Evolutionary conservation across 768 basidiomycete genomes (phyloP).

Genomic region (Xerocomellus chrysenteron): DNA sequence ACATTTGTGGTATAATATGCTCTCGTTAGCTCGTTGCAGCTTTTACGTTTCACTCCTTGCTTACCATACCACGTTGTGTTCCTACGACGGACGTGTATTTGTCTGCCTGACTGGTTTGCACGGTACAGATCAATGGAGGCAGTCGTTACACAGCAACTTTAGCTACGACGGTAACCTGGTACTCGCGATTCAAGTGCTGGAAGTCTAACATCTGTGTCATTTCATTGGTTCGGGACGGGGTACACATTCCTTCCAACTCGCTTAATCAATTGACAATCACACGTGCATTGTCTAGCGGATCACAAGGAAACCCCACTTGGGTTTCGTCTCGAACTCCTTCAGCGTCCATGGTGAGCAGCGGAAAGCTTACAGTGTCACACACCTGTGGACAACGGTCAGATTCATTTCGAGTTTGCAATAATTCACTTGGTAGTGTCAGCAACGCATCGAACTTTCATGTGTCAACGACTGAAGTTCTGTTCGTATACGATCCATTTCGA

Average conservation of each 20-base stretch:
- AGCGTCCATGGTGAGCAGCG: no score
- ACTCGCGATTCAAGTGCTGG: not conserved
- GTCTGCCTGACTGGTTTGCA: conserved; percentile 2
- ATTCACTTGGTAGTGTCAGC: no score
- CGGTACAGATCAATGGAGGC: conserved; percentile 2
- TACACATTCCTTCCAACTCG: no score
- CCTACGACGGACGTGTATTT: not conserved
- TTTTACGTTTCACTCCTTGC: conserved; percentile 1
- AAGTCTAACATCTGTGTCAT: no score
- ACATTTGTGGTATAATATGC: conserved; percentile 25
- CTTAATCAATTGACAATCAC: no score
- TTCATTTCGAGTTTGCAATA: not conserved
- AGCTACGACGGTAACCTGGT: not conserved
- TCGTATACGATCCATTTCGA: not conserved
- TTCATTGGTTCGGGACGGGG: no score
- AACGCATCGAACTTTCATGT: not conserved
- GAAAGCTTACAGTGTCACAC: not conserved
- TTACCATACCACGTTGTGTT: conserved; percentile 3
- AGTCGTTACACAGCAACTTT: not conserved
- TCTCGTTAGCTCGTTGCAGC: conserved; percentile 6
- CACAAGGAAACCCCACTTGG: no score
- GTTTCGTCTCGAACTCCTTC: no score
- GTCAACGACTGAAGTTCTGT: not conserved
- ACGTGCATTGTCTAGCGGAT: no score
- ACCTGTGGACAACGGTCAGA: no score